Evolutionary conservation across 352 stramenopile species (phyloP).

Genomic region (Globisporangium okanoganense): DNA sequence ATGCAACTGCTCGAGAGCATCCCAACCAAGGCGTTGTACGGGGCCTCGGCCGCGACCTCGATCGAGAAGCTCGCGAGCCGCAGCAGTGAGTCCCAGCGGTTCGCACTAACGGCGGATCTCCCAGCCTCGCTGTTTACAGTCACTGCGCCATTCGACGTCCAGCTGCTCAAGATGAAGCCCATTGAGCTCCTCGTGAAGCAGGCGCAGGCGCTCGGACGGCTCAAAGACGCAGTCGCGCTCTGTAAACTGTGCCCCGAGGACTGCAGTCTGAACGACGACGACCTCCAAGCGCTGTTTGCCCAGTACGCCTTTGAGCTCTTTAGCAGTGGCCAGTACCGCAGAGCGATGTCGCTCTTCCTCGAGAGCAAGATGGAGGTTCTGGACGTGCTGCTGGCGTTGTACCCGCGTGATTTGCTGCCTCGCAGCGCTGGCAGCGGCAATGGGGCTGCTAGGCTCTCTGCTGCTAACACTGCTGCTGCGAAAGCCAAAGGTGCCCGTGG

Average conservation of each 20-base stretch:
- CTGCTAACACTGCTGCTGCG: not conserved
- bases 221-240: constrained; percentile 63
- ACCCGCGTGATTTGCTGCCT: constrained; percentile 65
- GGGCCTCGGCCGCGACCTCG: constrained; percentile 24
- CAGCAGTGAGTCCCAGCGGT: not conserved
- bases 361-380: constrained; percentile 44
- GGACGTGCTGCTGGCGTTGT: constrained; percentile 66
- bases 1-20: constrained; percentile 53
- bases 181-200: constrained; percentile 50
- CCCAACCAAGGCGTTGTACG: constrained; percentile 47
- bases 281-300: constrained; percentile 47
- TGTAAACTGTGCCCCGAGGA: constrained; percentile 70
- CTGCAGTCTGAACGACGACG: constrained; percentile 44
- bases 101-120: constrained; percentile 2
- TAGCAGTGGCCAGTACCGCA: constrained; percentile 23
- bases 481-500: constrained; percentile 17
- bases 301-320: constrained; percentile 66
- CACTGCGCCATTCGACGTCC: constrained; percentile 37
- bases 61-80: constrained; percentile 10
- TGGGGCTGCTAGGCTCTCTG: constrained; percentile 4
- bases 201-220: constrained; percentile 24
- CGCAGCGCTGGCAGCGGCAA: constrained; percentile 34
- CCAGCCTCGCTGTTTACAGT: constrained; percentile 40
- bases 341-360: constrained; percentile 63
- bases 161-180: constrained; percentile 51